Base-by-base conservation (phyloP, 129 eudicot genomes). In the Erigeron canadensis region DNA sequence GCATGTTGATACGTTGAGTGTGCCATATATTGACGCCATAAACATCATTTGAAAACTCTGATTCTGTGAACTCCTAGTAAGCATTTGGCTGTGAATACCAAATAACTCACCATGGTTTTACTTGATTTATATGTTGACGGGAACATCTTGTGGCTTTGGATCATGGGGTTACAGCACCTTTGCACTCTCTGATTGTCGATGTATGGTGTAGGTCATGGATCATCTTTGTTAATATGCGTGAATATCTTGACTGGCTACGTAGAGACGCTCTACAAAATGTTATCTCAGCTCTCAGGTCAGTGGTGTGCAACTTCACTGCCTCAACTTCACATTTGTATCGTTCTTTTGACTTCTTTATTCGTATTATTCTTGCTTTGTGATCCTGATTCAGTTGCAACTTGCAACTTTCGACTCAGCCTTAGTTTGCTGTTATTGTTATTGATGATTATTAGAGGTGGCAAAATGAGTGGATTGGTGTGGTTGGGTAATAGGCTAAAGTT, bases 221-320 rank as follows among this genome's bases (percentile, higher is more conserved):
- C 99, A 54, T 89, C 99, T 47, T 80, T 94, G 81, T 75, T 94
- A 59, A 86, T 94, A 51, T 94, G 99, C 73, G 87, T 94, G 80
- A 85, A 87, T 65, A 94, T 94, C 67, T 87, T 94, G 85, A 85
- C 96, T 69, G 96, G 99, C 77, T 94, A 94, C 83, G 86, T 81
- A 37, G 95, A 90, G 66, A 94, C 90, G 38, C 79, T 94, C 75
- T 75, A 87, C 82, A 94, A 90, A 81, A 89, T 94, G 99, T 73
- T 94, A 67, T 73, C 90, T 62, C 96, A 90, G 82, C 91, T 90
- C 74, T 77, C 99, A 87, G 97, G 99, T 94, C 56, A 62, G 85
- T 54, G 15, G 34, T 22, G 17, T 71, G 48, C 57, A 67, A 63
- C 41, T 50, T 17, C 61, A 40, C 44, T 21, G 59, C 47, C 39